Evolutionary conservation across 805 yeast genomes (phyloP).

Genomic region (Tetrapisispora namnaoensis): DNA sequence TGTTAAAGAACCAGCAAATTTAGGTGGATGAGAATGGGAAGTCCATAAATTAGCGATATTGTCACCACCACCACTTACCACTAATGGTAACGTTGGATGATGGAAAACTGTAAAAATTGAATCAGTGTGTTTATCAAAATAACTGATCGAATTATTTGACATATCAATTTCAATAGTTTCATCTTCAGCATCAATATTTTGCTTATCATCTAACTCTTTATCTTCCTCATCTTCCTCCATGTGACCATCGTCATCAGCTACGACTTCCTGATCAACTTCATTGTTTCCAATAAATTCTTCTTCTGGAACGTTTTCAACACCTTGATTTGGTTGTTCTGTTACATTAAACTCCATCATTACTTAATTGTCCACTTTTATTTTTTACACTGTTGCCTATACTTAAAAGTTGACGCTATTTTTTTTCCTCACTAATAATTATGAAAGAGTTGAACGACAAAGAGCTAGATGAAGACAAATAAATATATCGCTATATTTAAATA

Average conservation of each 20-base stretch:
- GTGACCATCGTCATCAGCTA: slow-evolving; percentile 23
- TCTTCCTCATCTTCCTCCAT: slow-evolving; percentile 28
- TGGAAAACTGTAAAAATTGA: slow-evolving; percentile 73
- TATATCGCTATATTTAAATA: too few species aligned
- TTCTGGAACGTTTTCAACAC: slow-evolving; percentile 13
- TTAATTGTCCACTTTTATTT: too few species aligned
- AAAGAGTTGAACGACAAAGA: too few species aligned
- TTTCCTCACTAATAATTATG: too few species aligned
- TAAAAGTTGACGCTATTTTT: not conserved
- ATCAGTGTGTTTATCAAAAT: slow-evolving; percentile 84
- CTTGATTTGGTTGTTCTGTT: slow-evolving; percentile 1
- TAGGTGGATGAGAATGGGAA: slow-evolving; percentile 76
- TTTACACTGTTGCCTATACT: not conserved
- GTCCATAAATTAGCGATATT: slow-evolving; percentile 87
- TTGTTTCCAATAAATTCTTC: slow-evolving; percentile 32
- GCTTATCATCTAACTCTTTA: slow-evolving; percentile 31
- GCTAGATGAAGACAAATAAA: too few species aligned
- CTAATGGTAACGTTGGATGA: slow-evolving; percentile 79
- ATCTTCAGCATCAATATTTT: slow-evolving; percentile 29
- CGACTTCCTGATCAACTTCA: slow-evolving; percentile 37
- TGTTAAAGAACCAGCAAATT: slow-evolving; percentile 59
- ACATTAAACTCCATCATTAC: not conserved
- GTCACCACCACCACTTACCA: slow-evolving; percentile 94
- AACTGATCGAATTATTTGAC: slow-evolving; percentile 80
- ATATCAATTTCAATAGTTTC: slow-evolving; percentile 66